Percentiles rank a stretch among this genome's conserved stretches.
These are phyloP conservation scores for Inga leiocalycina DNA, from an alignment of 306 rosid species.

Conservation along the genomic window DNA sequence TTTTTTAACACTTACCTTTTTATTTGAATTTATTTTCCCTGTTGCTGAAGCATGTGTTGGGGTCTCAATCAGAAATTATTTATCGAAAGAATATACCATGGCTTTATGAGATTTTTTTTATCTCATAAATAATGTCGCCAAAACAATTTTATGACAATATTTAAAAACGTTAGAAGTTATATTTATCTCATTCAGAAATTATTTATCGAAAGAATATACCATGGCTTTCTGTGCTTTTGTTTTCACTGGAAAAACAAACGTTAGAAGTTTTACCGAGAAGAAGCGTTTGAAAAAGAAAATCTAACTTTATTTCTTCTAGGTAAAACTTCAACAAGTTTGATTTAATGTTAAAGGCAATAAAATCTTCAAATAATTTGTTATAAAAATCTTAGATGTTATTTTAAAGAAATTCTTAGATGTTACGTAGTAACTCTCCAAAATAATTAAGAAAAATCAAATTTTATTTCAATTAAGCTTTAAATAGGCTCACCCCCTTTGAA, in stretches of 20 bases:
- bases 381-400: too few species aligned
- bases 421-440: too few species aligned
- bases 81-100: not conserved
- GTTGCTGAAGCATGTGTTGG: not conserved
- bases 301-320: not conserved
- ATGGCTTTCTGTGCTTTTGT: not conserved
- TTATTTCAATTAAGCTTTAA: too few species aligned
- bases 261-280: too few species aligned
- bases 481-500: too few species aligned
- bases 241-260: not conserved
- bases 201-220: too few species aligned
- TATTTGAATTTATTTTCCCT: not conserved
- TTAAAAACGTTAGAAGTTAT: not conserved
- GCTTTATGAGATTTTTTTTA: not conserved
- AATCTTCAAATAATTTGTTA: too few species aligned
- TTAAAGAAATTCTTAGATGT: too few species aligned
- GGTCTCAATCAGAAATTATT: not conserved
- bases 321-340: slow-evolving; percentile 13
- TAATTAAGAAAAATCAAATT: too few species aligned
- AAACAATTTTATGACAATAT: not conserved
- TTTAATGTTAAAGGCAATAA: slow-evolving; percentile 7
- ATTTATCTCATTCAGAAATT: too few species aligned
- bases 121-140: slow-evolving; percentile 1
- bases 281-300: not conserved
- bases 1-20: not conserved